Evolutionary conservation across 768 basidiomycete genomes (phyloP).

Genomic region (Tulasnella sp.): DNA sequence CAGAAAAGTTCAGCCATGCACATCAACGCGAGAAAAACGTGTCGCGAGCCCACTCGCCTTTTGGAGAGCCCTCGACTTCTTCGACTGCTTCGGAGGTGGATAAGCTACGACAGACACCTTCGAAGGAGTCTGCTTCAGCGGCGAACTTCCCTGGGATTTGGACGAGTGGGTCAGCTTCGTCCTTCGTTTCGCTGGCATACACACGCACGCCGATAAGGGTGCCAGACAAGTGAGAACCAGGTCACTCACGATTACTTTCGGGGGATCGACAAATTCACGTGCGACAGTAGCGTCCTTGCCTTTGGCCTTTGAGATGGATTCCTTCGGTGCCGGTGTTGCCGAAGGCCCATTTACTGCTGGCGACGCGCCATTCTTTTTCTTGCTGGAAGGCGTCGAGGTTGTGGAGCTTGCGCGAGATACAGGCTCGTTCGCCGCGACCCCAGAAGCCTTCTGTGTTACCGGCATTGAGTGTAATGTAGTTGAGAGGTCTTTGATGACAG

Average conservation of each 20-base stretch:
- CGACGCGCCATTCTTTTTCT: constrained; percentile 1
- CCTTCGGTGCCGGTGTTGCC: background rate
- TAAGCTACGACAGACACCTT: background rate
- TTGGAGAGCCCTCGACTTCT: background rate
- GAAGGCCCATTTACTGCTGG: background rate
- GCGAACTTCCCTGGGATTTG: constrained; percentile 2
- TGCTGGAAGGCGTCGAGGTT: background rate
- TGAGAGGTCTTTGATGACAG: no score
- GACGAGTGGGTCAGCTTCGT: background rate
- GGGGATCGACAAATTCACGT: constrained; percentile 10
- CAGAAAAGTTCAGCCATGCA: no score
- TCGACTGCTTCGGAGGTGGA: background rate
- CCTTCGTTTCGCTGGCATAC: background rate
- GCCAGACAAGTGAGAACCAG: no score
- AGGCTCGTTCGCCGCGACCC: background rate
- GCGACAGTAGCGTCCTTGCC: constrained; percentile 1
- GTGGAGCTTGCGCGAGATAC: background rate
- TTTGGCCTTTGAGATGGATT: background rate
- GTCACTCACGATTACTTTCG: constrained; percentile 7
- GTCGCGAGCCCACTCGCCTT: background rate
- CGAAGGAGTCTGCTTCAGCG: constrained; percentile 3
- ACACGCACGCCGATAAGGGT: background rate
- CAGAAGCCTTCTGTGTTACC: constrained; percentile 2
- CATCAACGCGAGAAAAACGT: background rate
- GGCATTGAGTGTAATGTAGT: background rate